A percentile compares a stretch with the other conserved stretches of the same genome.
Evolutionary conservation across 2,329 filamentous ascomycete genomes (phyloP).

Genomic region (Monosporascus sp.): DNA sequence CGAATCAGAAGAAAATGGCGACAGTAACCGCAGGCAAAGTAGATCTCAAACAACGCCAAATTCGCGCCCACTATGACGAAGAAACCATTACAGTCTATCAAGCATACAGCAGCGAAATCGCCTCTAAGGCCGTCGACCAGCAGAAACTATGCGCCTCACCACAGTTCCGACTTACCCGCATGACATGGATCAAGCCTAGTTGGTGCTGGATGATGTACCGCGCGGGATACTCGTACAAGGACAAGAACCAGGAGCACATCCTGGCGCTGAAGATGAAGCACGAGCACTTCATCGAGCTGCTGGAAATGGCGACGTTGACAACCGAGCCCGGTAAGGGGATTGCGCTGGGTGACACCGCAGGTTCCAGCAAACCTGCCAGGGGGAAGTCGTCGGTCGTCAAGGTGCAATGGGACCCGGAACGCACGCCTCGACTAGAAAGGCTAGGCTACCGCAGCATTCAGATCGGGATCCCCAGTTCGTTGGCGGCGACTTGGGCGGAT

Average conservation of each 20-base stretch:
- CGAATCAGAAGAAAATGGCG: neutral
- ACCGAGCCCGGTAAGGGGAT: constrained; percentile 10
- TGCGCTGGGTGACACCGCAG: constrained; percentile 2
- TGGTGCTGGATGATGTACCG: constrained; percentile 63
- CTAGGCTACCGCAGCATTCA: constrained; percentile 53
- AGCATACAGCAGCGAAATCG: constrained; percentile 51
- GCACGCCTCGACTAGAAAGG: constrained; percentile 38
- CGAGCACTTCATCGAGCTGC: constrained; percentile 41
- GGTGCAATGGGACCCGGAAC: constrained; percentile 62
- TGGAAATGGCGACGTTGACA: constrained; percentile 33
- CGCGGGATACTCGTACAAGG: constrained; percentile 54
- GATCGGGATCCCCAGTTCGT: constrained; percentile 48
- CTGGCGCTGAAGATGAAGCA: constrained; percentile 52
- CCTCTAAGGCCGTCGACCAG: constrained; percentile 41
- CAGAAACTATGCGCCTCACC: constrained; percentile 50
- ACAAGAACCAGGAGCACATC: constrained; percentile 47
- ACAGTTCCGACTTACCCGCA: constrained; percentile 46
- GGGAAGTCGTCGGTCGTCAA: constrained; percentile 34
- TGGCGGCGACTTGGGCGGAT: constrained; percentile 41
- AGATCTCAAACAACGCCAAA: constrained; percentile 33
- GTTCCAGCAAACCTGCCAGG: constrained; percentile 5
- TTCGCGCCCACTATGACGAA: constrained; percentile 46
- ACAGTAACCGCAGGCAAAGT: neutral
- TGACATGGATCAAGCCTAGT: constrained; percentile 62
- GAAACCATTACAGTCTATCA: constrained; percentile 57